Evolutionary conservation across 73 alveolate species (phyloP).

Genomic region (Tetrahymena elliotti): DNA sequence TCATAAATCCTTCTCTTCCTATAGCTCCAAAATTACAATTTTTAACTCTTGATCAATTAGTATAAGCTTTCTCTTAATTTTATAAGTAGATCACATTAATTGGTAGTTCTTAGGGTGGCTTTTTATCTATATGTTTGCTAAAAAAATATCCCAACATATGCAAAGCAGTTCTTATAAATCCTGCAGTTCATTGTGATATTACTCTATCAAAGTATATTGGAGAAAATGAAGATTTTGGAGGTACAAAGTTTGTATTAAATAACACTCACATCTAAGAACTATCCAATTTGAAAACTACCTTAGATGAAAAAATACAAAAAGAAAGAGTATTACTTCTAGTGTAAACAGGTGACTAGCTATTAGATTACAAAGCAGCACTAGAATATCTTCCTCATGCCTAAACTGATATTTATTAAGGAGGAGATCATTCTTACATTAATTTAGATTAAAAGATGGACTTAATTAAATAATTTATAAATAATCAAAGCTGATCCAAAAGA

Average conservation of each 20-base stretch:
- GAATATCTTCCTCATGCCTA: background rate
- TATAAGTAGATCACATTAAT: background rate
- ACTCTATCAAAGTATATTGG: background rate
- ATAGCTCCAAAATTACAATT: background rate
- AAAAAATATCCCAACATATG: background rate
- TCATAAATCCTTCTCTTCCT: background rate
- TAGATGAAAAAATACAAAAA: background rate
- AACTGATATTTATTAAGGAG: background rate
- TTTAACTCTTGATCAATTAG: background rate
- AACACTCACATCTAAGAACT: background rate
- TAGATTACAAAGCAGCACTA: background rate
- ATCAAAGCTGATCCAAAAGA: background rate
- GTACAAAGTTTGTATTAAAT: background rate
- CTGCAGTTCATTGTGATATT: background rate
- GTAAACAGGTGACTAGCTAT: background rate
- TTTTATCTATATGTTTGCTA: background rate
- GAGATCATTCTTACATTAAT: background rate
- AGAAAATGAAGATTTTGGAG: background rate
- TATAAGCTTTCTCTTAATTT: background rate
- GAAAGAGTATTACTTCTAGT: background rate
- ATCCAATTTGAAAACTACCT: background rate
- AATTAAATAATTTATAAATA: background rate
- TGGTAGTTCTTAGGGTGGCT: background rate
- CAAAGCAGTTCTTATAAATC: background rate
- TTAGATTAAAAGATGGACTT: background rate